Conservation (phyloP, 257 asterid genomes). For the Solanum chaucha region DNA sequence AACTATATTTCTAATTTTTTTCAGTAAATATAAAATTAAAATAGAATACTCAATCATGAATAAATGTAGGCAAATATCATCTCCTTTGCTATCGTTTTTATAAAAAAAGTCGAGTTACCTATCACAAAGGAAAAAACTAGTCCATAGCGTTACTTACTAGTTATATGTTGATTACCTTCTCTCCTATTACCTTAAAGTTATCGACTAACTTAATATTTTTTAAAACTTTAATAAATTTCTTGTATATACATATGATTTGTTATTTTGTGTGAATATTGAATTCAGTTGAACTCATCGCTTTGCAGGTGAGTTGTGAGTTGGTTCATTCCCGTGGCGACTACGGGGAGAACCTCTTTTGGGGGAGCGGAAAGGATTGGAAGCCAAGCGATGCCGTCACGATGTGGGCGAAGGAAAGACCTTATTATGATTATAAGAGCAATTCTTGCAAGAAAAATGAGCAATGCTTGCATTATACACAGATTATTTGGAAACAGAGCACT, state of each 20-base stretch:
- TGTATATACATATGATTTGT: background rate
- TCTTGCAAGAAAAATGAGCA: slow-evolving; percentile 3
- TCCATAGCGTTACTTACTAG: background rate
- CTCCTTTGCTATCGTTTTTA: background rate
- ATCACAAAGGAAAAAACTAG: background rate
- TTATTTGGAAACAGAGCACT: slow-evolving; percentile 4
- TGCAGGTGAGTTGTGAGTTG: background rate
- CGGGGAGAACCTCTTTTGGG: slow-evolving; percentile 13
- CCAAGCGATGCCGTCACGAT: background rate
- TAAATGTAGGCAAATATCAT: background rate
- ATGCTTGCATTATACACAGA: slow-evolving; percentile 11
- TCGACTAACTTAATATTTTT: background rate
- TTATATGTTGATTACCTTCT: background rate
- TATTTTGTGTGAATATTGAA: background rate
- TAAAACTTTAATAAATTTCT: background rate
- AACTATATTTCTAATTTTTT: background rate
- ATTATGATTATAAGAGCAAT: slow-evolving; percentile 4
- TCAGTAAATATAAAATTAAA: background rate
- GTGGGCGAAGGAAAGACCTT: slow-evolving; percentile 1
- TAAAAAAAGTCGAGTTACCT: background rate
- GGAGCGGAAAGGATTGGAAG: slow-evolving; percentile 10
- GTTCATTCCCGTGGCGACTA: slow-evolving; percentile 4
- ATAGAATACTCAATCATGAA: background rate
- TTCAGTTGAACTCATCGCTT: background rate
- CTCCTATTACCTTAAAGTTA: background rate